Percentiles rank a stretch among this genome's conserved stretches.
Evolutionary conservation across 2,329 filamentous ascomycete species (phyloP).

Genomic region (Ilyonectria destructans): DNA sequence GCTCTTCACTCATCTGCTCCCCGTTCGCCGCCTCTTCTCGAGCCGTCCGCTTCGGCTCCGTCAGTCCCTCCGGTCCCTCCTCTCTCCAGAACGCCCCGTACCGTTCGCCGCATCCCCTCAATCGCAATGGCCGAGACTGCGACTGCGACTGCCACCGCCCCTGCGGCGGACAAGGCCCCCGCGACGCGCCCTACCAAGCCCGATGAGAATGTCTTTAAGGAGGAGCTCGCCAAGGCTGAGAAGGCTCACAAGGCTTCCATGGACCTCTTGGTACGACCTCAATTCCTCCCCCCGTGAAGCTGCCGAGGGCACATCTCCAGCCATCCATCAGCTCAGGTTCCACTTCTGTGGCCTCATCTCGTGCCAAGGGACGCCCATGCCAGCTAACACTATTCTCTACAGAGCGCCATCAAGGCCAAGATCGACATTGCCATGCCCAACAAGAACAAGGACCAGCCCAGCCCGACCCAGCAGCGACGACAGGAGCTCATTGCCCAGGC

Average conservation of each 20-base stretch:
- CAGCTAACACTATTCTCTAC: constrained; percentile 41
- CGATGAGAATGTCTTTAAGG: constrained; percentile 88
- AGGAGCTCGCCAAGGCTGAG: constrained; percentile 84
- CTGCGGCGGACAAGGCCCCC: constrained; percentile 58
- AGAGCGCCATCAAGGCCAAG: constrained; percentile 92
- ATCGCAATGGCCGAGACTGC: constrained; percentile 64
- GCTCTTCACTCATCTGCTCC: constrained; percentile 24
- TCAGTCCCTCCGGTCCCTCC: constrained; percentile 32
- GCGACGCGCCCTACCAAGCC: constrained; percentile 84
- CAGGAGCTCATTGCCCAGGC: constrained; percentile 88
- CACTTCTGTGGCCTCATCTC: constrained; percentile 41
- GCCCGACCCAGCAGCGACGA: constrained; percentile 85
- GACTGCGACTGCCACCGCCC: constrained; percentile 63
- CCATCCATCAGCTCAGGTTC: constrained; percentile 34
- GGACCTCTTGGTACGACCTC: constrained; percentile 65
- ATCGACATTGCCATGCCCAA: constrained; percentile 85
- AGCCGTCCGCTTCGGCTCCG: constrained; percentile 37
- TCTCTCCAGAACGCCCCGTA: constrained; percentile 26
- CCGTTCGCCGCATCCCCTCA: constrained; percentile 38
- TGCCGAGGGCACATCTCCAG: constrained; percentile 12
- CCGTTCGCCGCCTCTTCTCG: constrained; percentile 30
- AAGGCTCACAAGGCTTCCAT: constrained; percentile 88
- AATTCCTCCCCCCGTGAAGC: constrained; percentile 29
- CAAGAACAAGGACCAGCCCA: constrained; percentile 84
- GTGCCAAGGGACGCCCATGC: constrained; percentile 25